A percentile compares a stretch with the other conserved stretches of the same genome.
Evolutionary conservation across 129 eudicot species (phyloP).

Genomic region (Glebionis coronaria): DNA sequence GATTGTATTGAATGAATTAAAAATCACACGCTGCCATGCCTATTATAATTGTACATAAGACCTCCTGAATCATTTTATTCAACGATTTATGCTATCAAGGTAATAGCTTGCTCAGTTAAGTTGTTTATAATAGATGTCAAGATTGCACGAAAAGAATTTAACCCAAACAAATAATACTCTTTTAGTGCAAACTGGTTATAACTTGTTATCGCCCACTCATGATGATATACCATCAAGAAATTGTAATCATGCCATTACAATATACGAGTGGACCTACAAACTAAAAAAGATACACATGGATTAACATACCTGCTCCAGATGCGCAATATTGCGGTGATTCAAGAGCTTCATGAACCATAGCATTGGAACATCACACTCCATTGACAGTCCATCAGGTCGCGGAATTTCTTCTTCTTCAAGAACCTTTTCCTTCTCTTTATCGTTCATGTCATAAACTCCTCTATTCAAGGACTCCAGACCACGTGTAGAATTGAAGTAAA

Average conservation of each 20-base stretch:
- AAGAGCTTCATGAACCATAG: background rate
- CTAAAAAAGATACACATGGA: background rate
- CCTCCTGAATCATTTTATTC: background rate
- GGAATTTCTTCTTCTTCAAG: background rate
- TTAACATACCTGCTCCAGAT: slow-evolving; percentile 7
- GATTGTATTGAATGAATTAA: background rate
- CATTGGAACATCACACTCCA: slow-evolving; percentile 7
- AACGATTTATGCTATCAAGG: background rate
- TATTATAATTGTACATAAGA: background rate
- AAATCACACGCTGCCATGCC: background rate
- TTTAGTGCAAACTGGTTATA: too few species aligned
- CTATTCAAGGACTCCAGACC: background rate
- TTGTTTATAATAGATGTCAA: too few species aligned
- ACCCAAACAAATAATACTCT: background rate
- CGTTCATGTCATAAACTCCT: background rate
- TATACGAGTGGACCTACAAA: background rate
- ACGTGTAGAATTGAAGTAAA: background rate
- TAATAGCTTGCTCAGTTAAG: background rate
- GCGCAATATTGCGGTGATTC: slow-evolving; percentile 2
- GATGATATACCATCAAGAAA: too few species aligned
- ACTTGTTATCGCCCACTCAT: too few species aligned
- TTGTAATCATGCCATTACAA: too few species aligned
- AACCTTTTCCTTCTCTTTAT: slow-evolving; percentile 3
- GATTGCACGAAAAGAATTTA: background rate
- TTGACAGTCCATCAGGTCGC: background rate